Conservation (phyloP, 2,329 filamentous ascomycete species). For the Clonostachys solani region DNA sequence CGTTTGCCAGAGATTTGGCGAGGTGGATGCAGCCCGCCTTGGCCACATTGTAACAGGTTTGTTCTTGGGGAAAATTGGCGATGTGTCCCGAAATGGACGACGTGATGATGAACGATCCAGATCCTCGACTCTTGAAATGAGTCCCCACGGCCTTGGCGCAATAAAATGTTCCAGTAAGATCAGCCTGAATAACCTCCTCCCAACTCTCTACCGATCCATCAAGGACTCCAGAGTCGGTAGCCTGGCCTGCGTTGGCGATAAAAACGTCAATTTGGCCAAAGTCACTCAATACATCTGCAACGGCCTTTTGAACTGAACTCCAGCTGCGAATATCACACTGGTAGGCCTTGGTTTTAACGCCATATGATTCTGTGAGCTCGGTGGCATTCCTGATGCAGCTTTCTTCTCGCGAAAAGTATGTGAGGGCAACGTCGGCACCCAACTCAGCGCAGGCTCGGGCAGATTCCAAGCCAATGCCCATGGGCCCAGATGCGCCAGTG, state of each 20-base stretch:
- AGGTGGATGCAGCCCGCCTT: conserved; percentile 43
- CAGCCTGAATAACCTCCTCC: conserved; percentile 48
- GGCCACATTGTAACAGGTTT: conserved; percentile 56
- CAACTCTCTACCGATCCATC: conserved; percentile 64
- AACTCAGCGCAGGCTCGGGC: conserved; percentile 61
- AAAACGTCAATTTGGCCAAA: conserved; percentile 69
- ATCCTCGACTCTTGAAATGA: conserved; percentile 55
- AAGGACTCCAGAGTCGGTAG: conserved; percentile 61
- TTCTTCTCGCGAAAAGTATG: conserved; percentile 61
- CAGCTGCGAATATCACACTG: conserved; percentile 43
- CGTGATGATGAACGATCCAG: conserved; percentile 59
- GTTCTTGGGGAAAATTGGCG: conserved; percentile 61
- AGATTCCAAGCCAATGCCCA: conserved; percentile 61
- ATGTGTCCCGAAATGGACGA: conserved; percentile 63
- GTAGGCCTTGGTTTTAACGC: conserved; percentile 53
- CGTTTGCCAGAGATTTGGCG: conserved; percentile 42
- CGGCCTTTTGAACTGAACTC: conserved; percentile 27
- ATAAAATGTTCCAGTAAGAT: conserved; percentile 64
- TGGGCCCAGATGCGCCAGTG: conserved; percentile 62
- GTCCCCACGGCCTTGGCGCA: conserved; percentile 54
- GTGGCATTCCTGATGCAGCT: conserved; percentile 56
- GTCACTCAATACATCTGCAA: conserved; percentile 60
- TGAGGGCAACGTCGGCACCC: conserved; percentile 62
- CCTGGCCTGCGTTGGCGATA: conserved; percentile 62
- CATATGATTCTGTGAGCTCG: conserved; percentile 57